These are phyloP conservation scores for Thymus mandschuricus DNA, from an alignment of 257 asterid genomes.

Conservation along the genomic window DNA sequence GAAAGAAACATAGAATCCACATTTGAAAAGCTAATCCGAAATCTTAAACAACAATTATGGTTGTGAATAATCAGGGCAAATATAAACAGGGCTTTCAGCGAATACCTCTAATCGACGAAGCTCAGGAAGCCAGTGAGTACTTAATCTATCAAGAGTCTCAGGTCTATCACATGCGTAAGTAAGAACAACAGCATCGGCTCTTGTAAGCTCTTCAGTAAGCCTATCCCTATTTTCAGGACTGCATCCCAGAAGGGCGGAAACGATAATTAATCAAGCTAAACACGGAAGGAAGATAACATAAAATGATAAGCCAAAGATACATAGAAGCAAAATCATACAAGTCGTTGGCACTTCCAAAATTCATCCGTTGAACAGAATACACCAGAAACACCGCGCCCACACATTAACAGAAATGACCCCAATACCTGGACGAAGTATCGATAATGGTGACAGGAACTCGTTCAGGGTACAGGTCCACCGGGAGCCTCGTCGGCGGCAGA, in stretches of 20 bases:
- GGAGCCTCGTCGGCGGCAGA: slow-evolving; percentile 90
- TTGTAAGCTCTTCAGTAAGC: slow-evolving; percentile 76
- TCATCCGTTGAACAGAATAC: background rate
- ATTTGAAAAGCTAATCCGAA: slow-evolving; percentile 17
- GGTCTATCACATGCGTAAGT: slow-evolving; percentile 95
- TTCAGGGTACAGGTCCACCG: slow-evolving; percentile 87
- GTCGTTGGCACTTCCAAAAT: background rate
- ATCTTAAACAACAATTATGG: background rate
- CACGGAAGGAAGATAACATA: slow-evolving; percentile 2
- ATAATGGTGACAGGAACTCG: slow-evolving; percentile 88
- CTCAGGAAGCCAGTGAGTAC: slow-evolving; percentile 99
- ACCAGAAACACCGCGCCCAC: background rate
- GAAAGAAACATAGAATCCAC: slow-evolving; percentile 16
- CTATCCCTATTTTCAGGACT: slow-evolving; percentile 72
- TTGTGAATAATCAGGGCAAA: background rate
- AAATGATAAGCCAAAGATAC: background rate
- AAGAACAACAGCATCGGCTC: slow-evolving; percentile 90
- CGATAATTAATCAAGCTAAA: slow-evolving; percentile 1
- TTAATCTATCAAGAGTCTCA: slow-evolving; percentile 82
- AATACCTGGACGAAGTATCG: slow-evolving; percentile 92
- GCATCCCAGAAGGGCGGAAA: slow-evolving; percentile 35
- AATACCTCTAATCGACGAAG: slow-evolving; percentile 86
- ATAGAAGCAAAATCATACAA: slow-evolving; percentile 17
- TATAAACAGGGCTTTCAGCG: slow-evolving; percentile 26
- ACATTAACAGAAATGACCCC: slow-evolving; percentile 3